Base-by-base conservation (phyloP, 257 asterid genomes). In the Solanum virginianum region DNA sequence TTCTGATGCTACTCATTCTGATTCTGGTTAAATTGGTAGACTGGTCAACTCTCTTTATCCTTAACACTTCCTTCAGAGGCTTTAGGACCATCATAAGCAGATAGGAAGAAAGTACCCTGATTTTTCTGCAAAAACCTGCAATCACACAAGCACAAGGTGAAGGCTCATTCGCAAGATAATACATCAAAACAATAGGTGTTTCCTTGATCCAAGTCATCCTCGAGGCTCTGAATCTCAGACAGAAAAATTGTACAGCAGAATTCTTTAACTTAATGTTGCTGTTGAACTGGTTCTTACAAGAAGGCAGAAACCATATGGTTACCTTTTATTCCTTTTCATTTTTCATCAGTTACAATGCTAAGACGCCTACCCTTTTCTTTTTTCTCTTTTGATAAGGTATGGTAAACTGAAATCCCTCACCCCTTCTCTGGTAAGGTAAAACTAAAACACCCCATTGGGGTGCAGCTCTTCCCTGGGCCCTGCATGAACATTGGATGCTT, bases 101-200 rank as follows among this genome's bases (percentile, higher is more conserved):
- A 84, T 81, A 90, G 90, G 90, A 96, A 95, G 89, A 93, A 93
- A 57, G 87, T 84, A 83, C 91, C 92, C 88, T 94, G 93, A 53
- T 95, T 92, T 86, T 91, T 95, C 80, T 91, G 98, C 93, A 96
- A 70, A 89, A 88, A 96, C 94, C 99, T 96, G 85, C 86, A 89
- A 49, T 26, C 66, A 87, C 63, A 80, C 54, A 83, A 53, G 45
- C 81, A 87, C 68, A 43, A 65, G 4, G 49, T 36, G 26, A 72
- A 59, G 32, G 60, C 57, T 32, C 55, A 11, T 15, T 24, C 45
- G 9, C 39, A 62, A 49, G 43, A 24, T 15, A 14, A 88, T 74
- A 17, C 85, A 24, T 77, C 39, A 83, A 17, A 16, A 6, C 24
- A n/a, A 41, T 20, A 65, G 68, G 51, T 49, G 9, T 53, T 77